These are phyloP conservation scores for Phoenix dactylifera DNA, from an alignment of 176 grass and related monocot genomes.

Conservation along the genomic window DNA sequence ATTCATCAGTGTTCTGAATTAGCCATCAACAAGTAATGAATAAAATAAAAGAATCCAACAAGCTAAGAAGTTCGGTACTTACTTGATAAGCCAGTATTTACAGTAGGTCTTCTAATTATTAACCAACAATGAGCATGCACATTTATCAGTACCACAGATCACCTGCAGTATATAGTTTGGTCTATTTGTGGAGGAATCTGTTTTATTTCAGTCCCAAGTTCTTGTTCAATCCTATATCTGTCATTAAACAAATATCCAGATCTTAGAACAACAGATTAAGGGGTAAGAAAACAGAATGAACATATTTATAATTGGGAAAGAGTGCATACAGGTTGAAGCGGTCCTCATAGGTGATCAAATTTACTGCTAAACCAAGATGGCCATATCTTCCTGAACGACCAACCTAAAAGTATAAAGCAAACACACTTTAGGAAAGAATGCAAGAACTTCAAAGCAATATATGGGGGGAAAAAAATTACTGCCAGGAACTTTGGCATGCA, in stretches of 20 bases:
- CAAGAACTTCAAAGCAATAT: no score
- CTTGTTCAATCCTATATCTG: conserved; percentile 84
- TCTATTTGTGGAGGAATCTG: conserved; percentile 88
- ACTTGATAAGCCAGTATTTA: conserved; percentile 76
- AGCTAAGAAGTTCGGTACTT: background rate
- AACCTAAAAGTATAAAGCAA: conserved; percentile 45
- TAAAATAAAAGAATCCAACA: background rate
- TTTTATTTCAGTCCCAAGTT: conserved; percentile 95
- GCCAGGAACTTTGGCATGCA: no score
- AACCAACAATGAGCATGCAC: conserved; percentile 18
- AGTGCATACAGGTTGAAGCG: conserved; percentile 81
- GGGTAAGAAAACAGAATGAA: conserved; percentile 3
- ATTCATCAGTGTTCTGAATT: no score
- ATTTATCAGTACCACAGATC: conserved; percentile 13
- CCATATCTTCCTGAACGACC: conserved; percentile 90
- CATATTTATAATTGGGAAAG: background rate
- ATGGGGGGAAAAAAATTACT: no score
- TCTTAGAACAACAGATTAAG: conserved; percentile 2
- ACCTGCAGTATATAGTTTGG: conserved; percentile 70
- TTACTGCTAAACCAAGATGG: conserved; percentile 79
- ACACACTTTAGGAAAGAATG: conserved; percentile 4
- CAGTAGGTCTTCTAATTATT: conserved; percentile 41
- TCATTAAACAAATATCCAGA: background rate
- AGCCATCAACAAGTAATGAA: no score
- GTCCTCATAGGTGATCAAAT: conserved; percentile 92